Percentiles rank a stretch among this genome's conserved stretches.
phyloP scores from a whole-genome alignment of 1,139 yeast genomes.

The Suhomyces bokatorum region DNA sequence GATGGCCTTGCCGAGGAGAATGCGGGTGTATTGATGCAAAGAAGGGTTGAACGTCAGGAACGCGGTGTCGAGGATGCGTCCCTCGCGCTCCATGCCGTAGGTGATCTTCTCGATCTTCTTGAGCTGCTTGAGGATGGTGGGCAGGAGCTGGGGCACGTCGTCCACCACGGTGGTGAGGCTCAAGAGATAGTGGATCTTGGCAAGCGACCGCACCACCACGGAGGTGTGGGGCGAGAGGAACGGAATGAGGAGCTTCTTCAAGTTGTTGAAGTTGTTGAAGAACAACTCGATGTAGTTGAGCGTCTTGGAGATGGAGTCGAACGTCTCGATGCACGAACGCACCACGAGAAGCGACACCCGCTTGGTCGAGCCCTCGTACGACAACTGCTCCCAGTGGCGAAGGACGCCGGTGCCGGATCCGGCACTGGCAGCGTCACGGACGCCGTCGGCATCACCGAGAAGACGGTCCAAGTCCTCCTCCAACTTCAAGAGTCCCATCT shows the following conservation, averaged over 20 bases:
- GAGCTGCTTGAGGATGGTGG: slow-evolving; percentile 30
- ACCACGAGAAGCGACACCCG: slow-evolving; percentile 23
- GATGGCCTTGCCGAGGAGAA: slow-evolving; percentile 45
- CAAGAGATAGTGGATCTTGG: slow-evolving; percentile 27
- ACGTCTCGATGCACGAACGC: slow-evolving; percentile 23
- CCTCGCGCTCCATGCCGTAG: slow-evolving; percentile 39
- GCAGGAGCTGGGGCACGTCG: slow-evolving; percentile 25
- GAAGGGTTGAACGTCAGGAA: slow-evolving; percentile 35
- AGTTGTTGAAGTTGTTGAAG: slow-evolving; percentile 39
- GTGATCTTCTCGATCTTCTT: slow-evolving; percentile 41
- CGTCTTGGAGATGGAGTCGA: slow-evolving; percentile 25
- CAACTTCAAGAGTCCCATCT: slow-evolving; percentile 24
- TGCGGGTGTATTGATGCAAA: slow-evolving; percentile 38
- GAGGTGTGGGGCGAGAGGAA: slow-evolving; percentile 34
- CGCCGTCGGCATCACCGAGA: slow-evolving; percentile 23
- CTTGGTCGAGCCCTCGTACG: slow-evolving; percentile 30
- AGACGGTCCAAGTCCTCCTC: slow-evolving; percentile 37
- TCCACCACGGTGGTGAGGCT: slow-evolving; percentile 33
- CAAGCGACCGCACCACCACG: slow-evolving; percentile 27
- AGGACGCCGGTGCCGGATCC: neutral
- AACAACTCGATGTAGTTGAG: slow-evolving; percentile 36
- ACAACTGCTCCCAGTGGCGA: slow-evolving; percentile 29
- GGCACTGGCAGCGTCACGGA: neutral
- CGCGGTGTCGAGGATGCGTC: slow-evolving; percentile 29
- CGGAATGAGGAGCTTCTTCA: slow-evolving; percentile 42